A percentile compares a stretch with the other conserved stretches of the same genome.
Conservation (phyloP, 2,329 filamentous ascomycete species). For the Fusarium sublunatum region DNA sequence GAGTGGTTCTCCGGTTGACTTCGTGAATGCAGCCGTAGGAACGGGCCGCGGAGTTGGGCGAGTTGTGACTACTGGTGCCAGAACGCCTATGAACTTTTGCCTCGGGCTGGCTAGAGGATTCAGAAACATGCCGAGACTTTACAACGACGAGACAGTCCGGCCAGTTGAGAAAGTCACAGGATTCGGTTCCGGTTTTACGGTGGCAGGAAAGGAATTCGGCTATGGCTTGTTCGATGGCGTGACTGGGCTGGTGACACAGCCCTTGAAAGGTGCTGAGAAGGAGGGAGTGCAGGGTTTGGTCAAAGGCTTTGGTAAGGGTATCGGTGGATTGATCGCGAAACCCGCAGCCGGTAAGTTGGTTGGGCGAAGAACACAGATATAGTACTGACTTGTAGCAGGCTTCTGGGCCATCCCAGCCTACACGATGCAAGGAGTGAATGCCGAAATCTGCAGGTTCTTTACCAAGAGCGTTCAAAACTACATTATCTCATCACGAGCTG, state of each 20-base stretch:
- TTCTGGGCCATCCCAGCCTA: conserved; percentile 82
- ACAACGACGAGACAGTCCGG: conserved; percentile 84
- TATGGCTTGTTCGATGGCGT: conserved; percentile 85
- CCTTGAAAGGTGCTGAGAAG: conserved; percentile 67
- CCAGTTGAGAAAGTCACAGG: conserved; percentile 83
- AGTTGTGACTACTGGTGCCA: conserved; percentile 80
- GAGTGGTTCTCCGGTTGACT: conserved; percentile 38
- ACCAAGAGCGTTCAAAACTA: conserved; percentile 80
- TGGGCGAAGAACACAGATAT: neutral
- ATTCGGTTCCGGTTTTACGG: conserved; percentile 77
- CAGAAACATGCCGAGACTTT: conserved; percentile 86
- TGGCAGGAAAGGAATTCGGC: conserved; percentile 82
- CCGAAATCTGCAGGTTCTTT: conserved; percentile 77
- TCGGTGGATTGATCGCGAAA: conserved; percentile 84
- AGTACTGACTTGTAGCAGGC: conserved; percentile 48
- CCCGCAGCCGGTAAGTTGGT: conserved; percentile 75
- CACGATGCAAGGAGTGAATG: conserved; percentile 83
- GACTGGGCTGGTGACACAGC: conserved; percentile 83
- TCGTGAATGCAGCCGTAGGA: conserved; percentile 68
- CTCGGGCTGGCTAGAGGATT: conserved; percentile 86
- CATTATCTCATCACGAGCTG: conserved; percentile 79
- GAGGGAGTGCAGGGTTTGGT: conserved; percentile 69
- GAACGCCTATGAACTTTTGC: conserved; percentile 86
- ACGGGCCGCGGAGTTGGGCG: conserved; percentile 75
- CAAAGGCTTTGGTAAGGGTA: conserved; percentile 84